phyloP scores from a whole-genome alignment of 331 rosid genomes.

The Dryas integrifolia region DNA sequence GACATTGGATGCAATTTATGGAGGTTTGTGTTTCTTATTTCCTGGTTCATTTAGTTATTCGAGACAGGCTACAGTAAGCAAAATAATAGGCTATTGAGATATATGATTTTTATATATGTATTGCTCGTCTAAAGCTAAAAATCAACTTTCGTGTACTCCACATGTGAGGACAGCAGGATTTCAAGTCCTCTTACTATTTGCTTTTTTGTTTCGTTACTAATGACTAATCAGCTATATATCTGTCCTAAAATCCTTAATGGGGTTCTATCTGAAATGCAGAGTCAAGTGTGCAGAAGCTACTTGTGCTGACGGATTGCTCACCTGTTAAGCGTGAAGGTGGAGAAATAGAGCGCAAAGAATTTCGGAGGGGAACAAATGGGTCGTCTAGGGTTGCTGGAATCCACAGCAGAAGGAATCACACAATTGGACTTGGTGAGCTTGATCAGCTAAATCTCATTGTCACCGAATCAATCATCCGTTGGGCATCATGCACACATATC shows the following conservation, averaged over 20 bases:
- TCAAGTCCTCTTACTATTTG: not conserved
- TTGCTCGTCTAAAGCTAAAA: no score
- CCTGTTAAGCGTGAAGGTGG: slow-evolving; percentile 23
- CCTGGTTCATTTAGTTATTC: no score
- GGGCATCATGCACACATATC: slow-evolving; percentile 41
- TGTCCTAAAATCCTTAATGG: not conserved
- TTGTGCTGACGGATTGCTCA: slow-evolving; percentile 12
- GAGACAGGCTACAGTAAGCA: not conserved
- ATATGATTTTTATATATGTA: no score
- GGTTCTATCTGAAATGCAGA: slow-evolving; percentile 20
- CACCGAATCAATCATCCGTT: slow-evolving; percentile 28
- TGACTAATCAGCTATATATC: not conserved
- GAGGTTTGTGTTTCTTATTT: slow-evolving; percentile 36
- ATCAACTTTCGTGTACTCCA: no score
- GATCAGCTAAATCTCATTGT: slow-evolving; percentile 30
- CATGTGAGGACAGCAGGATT: not conserved
- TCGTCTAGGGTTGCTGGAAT: slow-evolving; percentile 26
- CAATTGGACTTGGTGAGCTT: slow-evolving; percentile 38
- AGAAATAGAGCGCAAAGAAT: slow-evolving; percentile 29
- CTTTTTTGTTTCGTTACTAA: not conserved
- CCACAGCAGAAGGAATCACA: slow-evolving; percentile 33
- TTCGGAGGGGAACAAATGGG: slow-evolving; percentile 19
- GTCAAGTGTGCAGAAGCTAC: slow-evolving; percentile 18
- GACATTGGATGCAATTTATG: slow-evolving; percentile 28
- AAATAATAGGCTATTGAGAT: not conserved